Evolutionary conservation across 2,329 filamentous ascomycete genomes (phyloP), one percentile per base, ranked within the genome.

Genomic region (Colletotrichum lentis): DNA sequence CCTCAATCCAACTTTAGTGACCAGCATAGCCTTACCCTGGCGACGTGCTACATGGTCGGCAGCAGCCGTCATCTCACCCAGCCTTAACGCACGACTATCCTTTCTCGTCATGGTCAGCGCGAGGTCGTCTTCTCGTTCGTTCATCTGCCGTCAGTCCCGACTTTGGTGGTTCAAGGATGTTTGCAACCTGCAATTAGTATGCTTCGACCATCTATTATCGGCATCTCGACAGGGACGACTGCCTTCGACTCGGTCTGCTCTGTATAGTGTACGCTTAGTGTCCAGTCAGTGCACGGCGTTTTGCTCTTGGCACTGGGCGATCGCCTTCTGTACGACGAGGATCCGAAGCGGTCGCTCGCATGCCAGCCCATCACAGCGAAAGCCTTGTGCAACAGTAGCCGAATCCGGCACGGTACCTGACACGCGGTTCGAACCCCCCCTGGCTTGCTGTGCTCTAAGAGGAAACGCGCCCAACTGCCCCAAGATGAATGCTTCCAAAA

Each of bases 21-120:
- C 56, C 61, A 59, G 56, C 68, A 69, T 65, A 69, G 68, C 68
- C 68, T 58, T 60, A 57, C 37, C 67, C 58, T 60, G 55, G 58
- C 46, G 39, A 11, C 37, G 39, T 53, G 41, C 22, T 41, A 54
- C 52, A 22, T 35, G 43, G 41, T 37, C 55, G 55, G 20, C 31
- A 35, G 20, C 43, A 58, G 22, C 27, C 11, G 41, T 35, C 41
- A 58, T 58, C 55, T 59, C 22, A 64, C 61, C 61, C 55, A 59
- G 53, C 61, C 47, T 64, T 49, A 43, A 68, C n/a, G 46, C 62
- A 52, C 60, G 54, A 18, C 49, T 68, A 60, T 65, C 56, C 62
- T 68, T 68, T 68, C 37, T 54, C 50, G 49, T 55, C 65, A 43
- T 16, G 52, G 55, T 68, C 62, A 68, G 65, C 65, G 54, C 55